phyloP scores from a whole-genome alignment of 805 yeast genomes.

The Saccharomycopsis olivae region DNA sequence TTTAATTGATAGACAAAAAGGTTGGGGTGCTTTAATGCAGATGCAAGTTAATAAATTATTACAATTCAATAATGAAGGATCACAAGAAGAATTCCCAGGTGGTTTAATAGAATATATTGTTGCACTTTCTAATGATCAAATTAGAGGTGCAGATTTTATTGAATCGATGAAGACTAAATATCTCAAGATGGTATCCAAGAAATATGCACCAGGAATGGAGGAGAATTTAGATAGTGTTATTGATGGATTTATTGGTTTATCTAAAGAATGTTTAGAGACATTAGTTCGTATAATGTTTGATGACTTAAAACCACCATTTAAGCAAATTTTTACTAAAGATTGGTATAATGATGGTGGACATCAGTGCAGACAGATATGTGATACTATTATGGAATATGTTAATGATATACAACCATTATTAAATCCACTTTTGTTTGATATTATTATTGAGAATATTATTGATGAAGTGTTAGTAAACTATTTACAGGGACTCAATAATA shows the following conservation, averaged over 20 bases:
- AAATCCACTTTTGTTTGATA: constrained; percentile 43
- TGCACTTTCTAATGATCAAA: constrained; percentile 79
- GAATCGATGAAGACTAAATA: constrained; percentile 62
- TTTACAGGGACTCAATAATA: constrained; percentile 34
- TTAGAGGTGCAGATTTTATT: constrained; percentile 55
- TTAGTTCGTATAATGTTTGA: constrained; percentile 54
- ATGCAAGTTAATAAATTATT: constrained; percentile 36
- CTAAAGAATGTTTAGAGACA: constrained; percentile 50
- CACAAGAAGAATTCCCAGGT: constrained; percentile 38
- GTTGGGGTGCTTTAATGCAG: constrained; percentile 48
- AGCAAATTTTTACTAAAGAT: constrained; percentile 48
- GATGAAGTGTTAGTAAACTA: constrained; percentile 42
- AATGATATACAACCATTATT: constrained; percentile 47
- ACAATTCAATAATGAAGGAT: constrained; percentile 13
- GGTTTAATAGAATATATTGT: constrained; percentile 74
- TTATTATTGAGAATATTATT: constrained; percentile 41
- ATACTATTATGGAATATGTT: constrained; percentile 67
- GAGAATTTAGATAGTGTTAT: constrained; percentile 50
- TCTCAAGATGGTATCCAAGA: constrained; percentile 54
- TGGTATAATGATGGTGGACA: constrained; percentile 57
- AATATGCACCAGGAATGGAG: constrained; percentile 49
- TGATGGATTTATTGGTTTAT: constrained; percentile 71
- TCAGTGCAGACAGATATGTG: constrained; percentile 51
- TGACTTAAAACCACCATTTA: constrained; percentile 56
- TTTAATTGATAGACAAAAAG: constrained; percentile 48